Base-by-base conservation (phyloP, 2,329 filamentous ascomycete genomes). In the Bipolaris oryzae region DNA sequence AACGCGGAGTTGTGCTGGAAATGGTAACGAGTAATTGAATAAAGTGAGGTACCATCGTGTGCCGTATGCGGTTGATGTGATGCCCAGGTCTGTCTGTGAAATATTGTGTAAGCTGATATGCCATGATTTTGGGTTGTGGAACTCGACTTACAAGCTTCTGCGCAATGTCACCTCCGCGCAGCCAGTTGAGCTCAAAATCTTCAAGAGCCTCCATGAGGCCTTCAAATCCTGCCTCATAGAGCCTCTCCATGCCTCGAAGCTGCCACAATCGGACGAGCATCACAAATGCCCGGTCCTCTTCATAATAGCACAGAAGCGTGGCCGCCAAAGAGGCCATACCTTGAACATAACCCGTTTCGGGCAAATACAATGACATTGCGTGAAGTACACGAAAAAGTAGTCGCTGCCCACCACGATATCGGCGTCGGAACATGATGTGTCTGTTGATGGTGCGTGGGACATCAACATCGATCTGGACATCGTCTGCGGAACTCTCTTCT, bases 181-280 rank as follows among this genome's bases (percentile, higher is more conserved):
- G 83, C 95, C 95, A 99, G 48, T 88, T 81, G 48, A 83, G 85
- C 75, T 96, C 90, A 45, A 98, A 96, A 69, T 96, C 92, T 41
- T 86, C 84, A 61, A 99, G 80, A 10, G 92, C 91, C 49, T 88
- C 85, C 87, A 98, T 94, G 50, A 99, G 80, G 13, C 94, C 93
- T 38, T 85, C 85, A 75, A 98, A 98, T 0, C 92, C 93, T 9
- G 87, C 85, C 60, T 87, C 85, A 72, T 98, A 99, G 1, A 99
- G 84, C 43, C 88, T 85, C 66, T 93, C 91, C 11, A 99, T 82
- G 1, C 95, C 94, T 56, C 95, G 87, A 57, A 96, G 82, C 72
- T 92, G 87, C 92, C 94, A 99, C 71, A 99, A 82, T 21, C 95
- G 87, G n/a, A 96, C 93, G 51, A 98, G 80, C 95, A 99, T 98